Base-by-base conservation (phyloP, 345 rosid genomes). In the Anacardium occidentale region DNA sequence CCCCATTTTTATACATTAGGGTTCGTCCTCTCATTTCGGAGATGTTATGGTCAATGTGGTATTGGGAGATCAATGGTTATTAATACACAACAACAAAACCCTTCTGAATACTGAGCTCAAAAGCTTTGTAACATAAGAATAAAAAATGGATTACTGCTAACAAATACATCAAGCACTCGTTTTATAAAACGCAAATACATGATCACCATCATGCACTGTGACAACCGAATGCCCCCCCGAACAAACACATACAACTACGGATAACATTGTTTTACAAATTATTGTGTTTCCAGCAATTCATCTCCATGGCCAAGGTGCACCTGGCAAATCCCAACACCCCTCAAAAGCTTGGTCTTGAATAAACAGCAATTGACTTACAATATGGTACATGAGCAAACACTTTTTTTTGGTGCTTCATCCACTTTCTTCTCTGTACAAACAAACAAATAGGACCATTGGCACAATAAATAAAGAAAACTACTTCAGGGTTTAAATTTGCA, bases 391-490 rank as follows among this genome's bases (percentile, higher is more conserved):
- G 90, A 79, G 73, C 97, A 93, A 15, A 80, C 66, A 69, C 62
- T 73, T 73, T 84, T 88, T 71, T 77, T 78, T n/a, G 90, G 88
- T 0, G 75, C 74, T 69, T 89, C 90, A 10, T 88, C 91, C 34
- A 89, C 85, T 79, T 83, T 86, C 76, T 86, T 93, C 80, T 91
- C 97, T 91, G 95, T 79, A 70, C n/a, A 71, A 48, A 44, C 10
- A 64, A 69, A 61, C 40, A 70, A 66, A 29, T 9, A 69, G 20
- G 25, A 37, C 40, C 40, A 37, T 37, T 37, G 40, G 40, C 40
- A 37, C 29, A 72, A 25, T 5, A 48, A 55, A 25, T 10, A 40
- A 40, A 17, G 5, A 17, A 65, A 18, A 55, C 40, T 40, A 20
- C 44, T 37, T 66, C 25, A 75, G 8, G 24, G 47, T 47, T 11